Evolutionary conservation across 495 filamentous ascomycete genomes (phyloP), one percentile per base, ranked within the genome.

Genomic region (Cercophora newfieldiana): DNA sequence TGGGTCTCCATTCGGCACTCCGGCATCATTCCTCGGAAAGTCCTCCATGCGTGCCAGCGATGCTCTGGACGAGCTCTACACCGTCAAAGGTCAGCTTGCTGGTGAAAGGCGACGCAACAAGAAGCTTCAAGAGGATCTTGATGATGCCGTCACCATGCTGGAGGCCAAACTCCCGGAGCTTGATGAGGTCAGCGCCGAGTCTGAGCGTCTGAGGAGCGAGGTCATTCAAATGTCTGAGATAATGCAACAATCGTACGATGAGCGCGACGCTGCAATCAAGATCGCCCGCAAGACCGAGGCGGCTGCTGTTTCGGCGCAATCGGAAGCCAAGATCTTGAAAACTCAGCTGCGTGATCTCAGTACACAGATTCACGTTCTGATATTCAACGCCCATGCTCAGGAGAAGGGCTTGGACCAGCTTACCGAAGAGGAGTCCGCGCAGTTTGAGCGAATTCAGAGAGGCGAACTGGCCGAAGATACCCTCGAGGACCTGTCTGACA

Each of bases 301-400:
- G 56, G 83, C 90, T 65, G 86, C 91, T 26, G 81, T 89, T 61
- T 90, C 89, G 10, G 82, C 89, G 7, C 81, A 86, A 48, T 87
- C 87, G 18, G 93, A 97, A 76, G 83, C 85, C 28, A 88, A 90
- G 59, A 88, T 98, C 60, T 81, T 97, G 14, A 90, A 89, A 29
- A 90, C 94, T 66, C 85, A 98, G 72, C 82, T 98, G n/a, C 88
- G 95, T 26, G 95, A 98, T 79, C 83, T 97, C 21, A 93, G 92
- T 68, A 86, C 89, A 0, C 93, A 98, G 73, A 85, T 97, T 68
- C 95, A 96, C 77, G 85, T 97, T 50, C 82, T 99, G 1, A 84
- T 97, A 8, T 85, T 93, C 70, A 94, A 96, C 74, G 83, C 91
- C 30, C 88, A 95, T 63, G 83, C 89, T 24, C 80, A 86, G 28